Base-by-base conservation (phyloP, 2,329 filamentous ascomycete species). In the Colletotrichum sp. region DNA sequence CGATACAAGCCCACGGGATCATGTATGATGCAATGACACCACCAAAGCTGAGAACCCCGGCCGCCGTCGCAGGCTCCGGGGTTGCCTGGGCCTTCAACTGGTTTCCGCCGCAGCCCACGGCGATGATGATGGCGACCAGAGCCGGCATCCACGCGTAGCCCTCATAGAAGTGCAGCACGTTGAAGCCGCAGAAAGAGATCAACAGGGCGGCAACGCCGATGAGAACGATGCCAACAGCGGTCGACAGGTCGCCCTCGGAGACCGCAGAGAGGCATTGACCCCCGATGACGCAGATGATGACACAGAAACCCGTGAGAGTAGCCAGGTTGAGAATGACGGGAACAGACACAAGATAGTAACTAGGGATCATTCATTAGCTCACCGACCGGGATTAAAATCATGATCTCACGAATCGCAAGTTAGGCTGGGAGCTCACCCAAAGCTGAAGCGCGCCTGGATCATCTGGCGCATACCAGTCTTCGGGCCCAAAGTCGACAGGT, bases 1-100 rank as follows among this genome's bases (percentile, higher is more conserved):
- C 87, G 28, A 93, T 84, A 3, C 87, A 88, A 6, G 88, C 89
- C 87, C 90, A 94, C 0, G 92, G 91, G 3, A 94, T 87, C 85
- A 93, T 89, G 80, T 92, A 93, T 1, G 90, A 90, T 1, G 92
- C 91, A 6, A 93, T 88, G 67, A 93, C 88, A 83, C 91, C 91
- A 64, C 87, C 91, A 77, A 91, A 93, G 34, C 86, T 89, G 7
- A 93, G 80, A 3, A 92, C 82, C 13, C 85, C 82, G 3, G 84
- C 80, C 1, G 89, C 87, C 1, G 86, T 85, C 0, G 89, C 81
- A 7, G 84, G 80, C 52, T 79, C 62, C 2, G 72, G 79, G 18
- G 76, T 72, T 3, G 80, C 83, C 77, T 88, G 87, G 3, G 85
- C 70, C 24, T 79, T 81, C n/a, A 88, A 75, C 55, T 83, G 78